A percentile compares a stretch with the other conserved stretches of the same genome.
Evolutionary conservation across 192 early-diverging fungal genomes (phyloP).

Genomic region (Coemansia sp.): DNA sequence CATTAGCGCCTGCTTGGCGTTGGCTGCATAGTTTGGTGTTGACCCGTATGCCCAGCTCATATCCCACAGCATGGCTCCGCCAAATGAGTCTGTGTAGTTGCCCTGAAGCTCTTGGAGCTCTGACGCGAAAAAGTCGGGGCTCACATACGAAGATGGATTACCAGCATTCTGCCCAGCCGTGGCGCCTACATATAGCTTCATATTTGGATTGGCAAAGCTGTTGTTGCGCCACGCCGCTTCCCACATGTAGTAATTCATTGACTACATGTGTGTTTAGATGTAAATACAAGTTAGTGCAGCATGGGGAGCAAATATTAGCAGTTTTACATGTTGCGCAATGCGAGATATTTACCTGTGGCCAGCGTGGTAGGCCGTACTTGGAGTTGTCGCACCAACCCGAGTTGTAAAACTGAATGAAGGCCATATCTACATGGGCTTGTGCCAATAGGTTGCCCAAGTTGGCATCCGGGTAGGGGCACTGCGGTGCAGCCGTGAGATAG

Average conservation of each 20-base stretch:
- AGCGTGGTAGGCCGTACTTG: constrained; percentile 48
- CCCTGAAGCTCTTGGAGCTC: constrained; percentile 45
- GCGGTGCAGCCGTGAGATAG: constrained; percentile 71
- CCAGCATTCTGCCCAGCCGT: constrained; percentile 60
- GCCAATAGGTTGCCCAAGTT: constrained; percentile 63
- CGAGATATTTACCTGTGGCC: constrained; percentile 42
- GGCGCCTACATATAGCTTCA: constrained; percentile 62
- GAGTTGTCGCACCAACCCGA: constrained; percentile 65
- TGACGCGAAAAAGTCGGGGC: constrained; percentile 46
- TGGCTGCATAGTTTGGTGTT: constrained; percentile 50
- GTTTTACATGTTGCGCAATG: background rate
- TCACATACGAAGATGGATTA: constrained; percentile 52
- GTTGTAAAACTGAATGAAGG: constrained; percentile 83
- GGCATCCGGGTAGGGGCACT: constrained; percentile 74
- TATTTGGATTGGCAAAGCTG: constrained; percentile 60
- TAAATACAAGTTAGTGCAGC: background rate
- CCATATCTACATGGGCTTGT: constrained; percentile 65
- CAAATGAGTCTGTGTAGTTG: constrained; percentile 59
- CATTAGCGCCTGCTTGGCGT: constrained; percentile 53
- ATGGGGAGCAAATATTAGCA: background rate
- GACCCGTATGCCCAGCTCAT: constrained; percentile 55
- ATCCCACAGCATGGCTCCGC: constrained; percentile 75
- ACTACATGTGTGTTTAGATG: constrained; percentile 20
- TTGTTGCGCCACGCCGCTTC: constrained; percentile 62
- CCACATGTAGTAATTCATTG: constrained; percentile 59